phyloP scores from a whole-genome alignment of 2,329 filamentous ascomycete species.

The Oidium heveae region DNA sequence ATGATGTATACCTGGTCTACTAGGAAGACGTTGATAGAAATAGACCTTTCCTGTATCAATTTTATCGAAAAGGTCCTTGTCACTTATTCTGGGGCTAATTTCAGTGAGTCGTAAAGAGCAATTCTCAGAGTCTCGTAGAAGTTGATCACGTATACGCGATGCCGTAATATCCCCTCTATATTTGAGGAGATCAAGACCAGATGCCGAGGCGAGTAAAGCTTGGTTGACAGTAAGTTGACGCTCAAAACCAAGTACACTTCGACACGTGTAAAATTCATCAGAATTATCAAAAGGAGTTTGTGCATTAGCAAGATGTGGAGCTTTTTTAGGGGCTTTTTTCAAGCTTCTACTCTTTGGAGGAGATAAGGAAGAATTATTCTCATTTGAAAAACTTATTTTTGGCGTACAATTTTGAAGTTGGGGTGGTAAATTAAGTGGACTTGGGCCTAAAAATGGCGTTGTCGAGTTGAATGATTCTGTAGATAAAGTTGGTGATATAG shows the following conservation, averaged over 20 bases:
- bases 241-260: background rate
- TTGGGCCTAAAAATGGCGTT: too few relatives aligned
- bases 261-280: background rate
- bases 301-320: background rate
- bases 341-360: background rate
- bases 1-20: background rate
- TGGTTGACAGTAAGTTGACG: background rate
- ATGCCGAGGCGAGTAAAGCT: background rate
- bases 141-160: background rate
- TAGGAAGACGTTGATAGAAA: background rate
- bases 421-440: too few relatives aligned
- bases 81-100: background rate
- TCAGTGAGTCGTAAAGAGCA: slow-evolving; percentile 1
- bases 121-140: slow-evolving; percentile 1
- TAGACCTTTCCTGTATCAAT: slow-evolving; percentile 1
- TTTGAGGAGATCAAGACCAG: background rate
- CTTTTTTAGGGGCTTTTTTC: background rate
- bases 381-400: too few relatives aligned
- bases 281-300: background rate
- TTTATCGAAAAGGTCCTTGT: background rate
- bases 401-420: too few relatives aligned
- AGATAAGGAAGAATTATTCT: background rate
- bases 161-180: background rate
- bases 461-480: too few relatives aligned
- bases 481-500: too few relatives aligned